Percentiles rank a stretch among this genome's conserved stretches.
These are phyloP conservation scores for Ceratocystis alfenasii DNA, from an alignment of 2,329 filamentous ascomycete species.

Conservation along the genomic window DNA sequence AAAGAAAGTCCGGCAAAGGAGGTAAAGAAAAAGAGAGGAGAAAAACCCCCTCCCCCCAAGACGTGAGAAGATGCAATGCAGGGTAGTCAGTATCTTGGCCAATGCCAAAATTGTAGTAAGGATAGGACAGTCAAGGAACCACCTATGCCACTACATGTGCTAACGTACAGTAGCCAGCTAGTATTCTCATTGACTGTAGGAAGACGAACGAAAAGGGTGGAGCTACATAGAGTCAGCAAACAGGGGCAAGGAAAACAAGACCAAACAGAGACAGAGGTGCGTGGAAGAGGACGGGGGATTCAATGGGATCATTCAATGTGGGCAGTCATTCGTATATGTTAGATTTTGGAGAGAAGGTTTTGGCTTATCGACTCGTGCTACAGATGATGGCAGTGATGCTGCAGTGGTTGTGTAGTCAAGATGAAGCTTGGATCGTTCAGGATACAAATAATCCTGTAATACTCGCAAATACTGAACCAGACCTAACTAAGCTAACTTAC, in stretches of 20 bases:
- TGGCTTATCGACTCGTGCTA: background rate
- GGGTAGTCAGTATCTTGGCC: background rate
- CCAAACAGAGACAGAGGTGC: background rate
- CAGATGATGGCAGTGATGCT: background rate
- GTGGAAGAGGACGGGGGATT: background rate
- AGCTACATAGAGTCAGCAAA: background rate
- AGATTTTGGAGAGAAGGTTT: background rate
- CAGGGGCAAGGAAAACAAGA: background rate
- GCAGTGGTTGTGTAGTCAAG: background rate
- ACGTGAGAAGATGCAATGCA: background rate
- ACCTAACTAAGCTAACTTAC: background rate
- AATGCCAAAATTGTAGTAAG: background rate
- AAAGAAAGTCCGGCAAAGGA: background rate
- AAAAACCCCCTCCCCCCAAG: background rate
- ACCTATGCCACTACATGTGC: conserved; percentile 5
- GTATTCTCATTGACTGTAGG: background rate
- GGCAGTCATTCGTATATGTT: background rate
- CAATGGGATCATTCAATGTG: background rate
- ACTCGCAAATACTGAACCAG: background rate
- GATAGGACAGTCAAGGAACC: background rate
- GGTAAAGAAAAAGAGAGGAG: background rate
- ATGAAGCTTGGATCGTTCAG: conserved; percentile 5
- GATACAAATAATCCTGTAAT: background rate
- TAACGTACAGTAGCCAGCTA: background rate
- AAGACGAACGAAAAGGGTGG: background rate